Evolutionary conservation across 2,329 filamentous ascomycete genomes (phyloP).

Genomic region (Pezicula carpinea): DNA sequence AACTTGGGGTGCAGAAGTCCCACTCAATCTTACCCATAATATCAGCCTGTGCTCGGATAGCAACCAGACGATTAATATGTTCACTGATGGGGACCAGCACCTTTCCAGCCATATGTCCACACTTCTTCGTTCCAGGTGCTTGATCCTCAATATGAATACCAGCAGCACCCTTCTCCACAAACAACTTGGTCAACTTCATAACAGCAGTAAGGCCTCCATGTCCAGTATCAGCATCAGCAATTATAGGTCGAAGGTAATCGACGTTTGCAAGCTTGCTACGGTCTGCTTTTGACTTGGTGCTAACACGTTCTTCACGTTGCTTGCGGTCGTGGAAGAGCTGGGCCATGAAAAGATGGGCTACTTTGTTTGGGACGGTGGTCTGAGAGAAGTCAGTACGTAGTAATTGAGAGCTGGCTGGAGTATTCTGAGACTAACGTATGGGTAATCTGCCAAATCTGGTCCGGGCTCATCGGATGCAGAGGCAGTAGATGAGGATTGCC

Average conservation of each 20-base stretch:
- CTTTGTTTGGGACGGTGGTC: conserved; percentile 98
- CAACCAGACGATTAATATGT: conserved; percentile 96
- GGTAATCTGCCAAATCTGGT: conserved; percentile 96
- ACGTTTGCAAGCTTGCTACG: conserved; percentile 72
- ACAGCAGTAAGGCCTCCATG: conserved; percentile 97
- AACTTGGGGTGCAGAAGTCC: not conserved
- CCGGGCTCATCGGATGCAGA: conserved; percentile 94
- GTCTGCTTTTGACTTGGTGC: conserved; percentile 61
- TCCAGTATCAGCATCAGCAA: conserved; percentile 95
- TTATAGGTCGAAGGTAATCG: conserved; percentile 92
- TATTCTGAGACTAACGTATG: conserved; percentile 57
- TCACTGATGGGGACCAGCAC: conserved; percentile 94
- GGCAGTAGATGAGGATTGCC: conserved; percentile 96
- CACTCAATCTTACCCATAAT: conserved; percentile 70
- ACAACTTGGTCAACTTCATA: conserved; percentile 99
- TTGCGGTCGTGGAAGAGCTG: conserved; percentile 99
- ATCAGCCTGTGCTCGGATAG: conserved; percentile 94
- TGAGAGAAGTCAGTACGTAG: conserved; percentile 31
- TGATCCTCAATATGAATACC: conserved; percentile 99
- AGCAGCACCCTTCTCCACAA: conserved; percentile 92
- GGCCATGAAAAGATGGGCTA: conserved; percentile 94
- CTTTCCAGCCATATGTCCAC: conserved; percentile 98
- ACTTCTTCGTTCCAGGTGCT: conserved; percentile 98
- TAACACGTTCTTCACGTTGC: conserved; percentile 90
- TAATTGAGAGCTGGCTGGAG: not conserved